These are phyloP conservation scores for Aspergillus pseudoterreus DNA, from an alignment of 2,329 filamentous ascomycete genomes.

Conservation along the genomic window DNA sequence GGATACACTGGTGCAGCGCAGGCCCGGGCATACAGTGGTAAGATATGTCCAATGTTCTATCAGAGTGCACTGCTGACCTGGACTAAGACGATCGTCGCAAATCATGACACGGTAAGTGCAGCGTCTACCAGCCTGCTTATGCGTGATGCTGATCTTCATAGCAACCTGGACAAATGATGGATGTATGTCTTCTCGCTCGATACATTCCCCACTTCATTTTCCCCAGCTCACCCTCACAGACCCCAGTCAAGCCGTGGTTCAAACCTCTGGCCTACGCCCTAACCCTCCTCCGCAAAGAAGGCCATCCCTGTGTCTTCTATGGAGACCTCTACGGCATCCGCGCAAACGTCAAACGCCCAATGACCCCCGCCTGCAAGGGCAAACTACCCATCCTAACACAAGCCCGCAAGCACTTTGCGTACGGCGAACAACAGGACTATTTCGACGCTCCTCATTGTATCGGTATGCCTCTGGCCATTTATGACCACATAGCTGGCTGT, in stretches of 20 bases:
- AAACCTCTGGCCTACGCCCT: conserved; percentile 69
- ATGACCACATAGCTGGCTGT: not conserved
- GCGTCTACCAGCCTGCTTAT: not conserved
- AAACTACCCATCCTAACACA: conserved; percentile 58
- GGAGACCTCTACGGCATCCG: conserved; percentile 65
- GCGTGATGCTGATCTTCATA: conserved; percentile 19
- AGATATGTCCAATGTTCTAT: conserved; percentile 20
- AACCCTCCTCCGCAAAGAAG: conserved; percentile 62
- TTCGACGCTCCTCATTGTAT: conserved; percentile 60
- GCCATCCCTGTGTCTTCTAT: conserved; percentile 68
- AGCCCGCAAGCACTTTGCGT: conserved; percentile 63
- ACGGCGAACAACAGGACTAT: conserved; percentile 63
- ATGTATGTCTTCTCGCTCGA: conserved; percentile 29
- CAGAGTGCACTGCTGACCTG: conserved; percentile 37
- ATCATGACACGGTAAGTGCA: conserved; percentile 61
- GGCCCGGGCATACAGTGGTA: conserved; percentile 57
- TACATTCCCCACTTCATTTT: not conserved
- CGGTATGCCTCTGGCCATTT: conserved; percentile 30
- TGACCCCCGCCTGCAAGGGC: conserved; percentile 51
- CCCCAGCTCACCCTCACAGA: conserved; percentile 27
- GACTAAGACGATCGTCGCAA: conserved; percentile 61
- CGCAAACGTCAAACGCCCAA: conserved; percentile 45
- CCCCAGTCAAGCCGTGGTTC: conserved; percentile 63
- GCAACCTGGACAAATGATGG: conserved; percentile 60
- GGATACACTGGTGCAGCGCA: conserved; percentile 53